Percentiles rank a stretch among this genome's conserved stretches.
Evolutionary conservation across 768 basidiomycete species (phyloP).

Genomic region (Hydnum rufescens): DNA sequence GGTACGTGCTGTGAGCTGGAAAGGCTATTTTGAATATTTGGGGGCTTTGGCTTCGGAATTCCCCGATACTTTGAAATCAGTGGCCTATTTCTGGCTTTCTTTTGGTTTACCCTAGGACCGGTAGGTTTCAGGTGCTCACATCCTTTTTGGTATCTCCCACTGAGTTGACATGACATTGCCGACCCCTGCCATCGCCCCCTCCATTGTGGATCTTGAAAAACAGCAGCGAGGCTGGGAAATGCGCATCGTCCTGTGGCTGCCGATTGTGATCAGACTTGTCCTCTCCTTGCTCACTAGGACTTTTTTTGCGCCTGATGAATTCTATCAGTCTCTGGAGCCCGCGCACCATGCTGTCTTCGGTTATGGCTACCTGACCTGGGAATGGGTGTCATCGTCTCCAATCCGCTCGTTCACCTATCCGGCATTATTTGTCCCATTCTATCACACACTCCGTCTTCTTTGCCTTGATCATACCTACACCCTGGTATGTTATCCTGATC

Average conservation of each 20-base stretch:
- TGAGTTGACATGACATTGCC: too few relatives aligned
- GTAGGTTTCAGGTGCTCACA: too few relatives aligned
- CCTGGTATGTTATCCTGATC: slow-evolving; percentile 34
- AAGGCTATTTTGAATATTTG: too few relatives aligned
- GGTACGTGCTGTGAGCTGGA: too few relatives aligned
- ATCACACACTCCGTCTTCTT: slow-evolving; percentile 41
- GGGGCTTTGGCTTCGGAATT: too few relatives aligned
- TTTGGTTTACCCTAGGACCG: too few relatives aligned
- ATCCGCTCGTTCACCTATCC: slow-evolving; percentile 74
- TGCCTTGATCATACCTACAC: slow-evolving; percentile 34
- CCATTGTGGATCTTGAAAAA: too few relatives aligned
- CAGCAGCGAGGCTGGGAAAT: too few relatives aligned
- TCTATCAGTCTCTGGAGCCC: slow-evolving; percentile 84
- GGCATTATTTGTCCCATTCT: slow-evolving; percentile 57
- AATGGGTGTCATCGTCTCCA: slow-evolving; percentile 57
- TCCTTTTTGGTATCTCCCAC: too few relatives aligned
- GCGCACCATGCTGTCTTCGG: slow-evolving; percentile 81
- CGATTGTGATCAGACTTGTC: slow-evolving; percentile 6
- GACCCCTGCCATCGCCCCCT: too few relatives aligned
- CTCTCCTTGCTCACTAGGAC: slow-evolving; percentile 50
- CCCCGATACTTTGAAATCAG: too few relatives aligned
- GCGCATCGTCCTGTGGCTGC: slow-evolving; percentile 1
- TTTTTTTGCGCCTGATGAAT: slow-evolving; percentile 95
- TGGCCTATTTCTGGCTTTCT: too few relatives aligned
- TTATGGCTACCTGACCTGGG: slow-evolving; percentile 88